These are phyloP conservation scores for Besnoitia besnoiti DNA, from an alignment of 169 alveolate genomes.

Conservation along the genomic window DNA sequence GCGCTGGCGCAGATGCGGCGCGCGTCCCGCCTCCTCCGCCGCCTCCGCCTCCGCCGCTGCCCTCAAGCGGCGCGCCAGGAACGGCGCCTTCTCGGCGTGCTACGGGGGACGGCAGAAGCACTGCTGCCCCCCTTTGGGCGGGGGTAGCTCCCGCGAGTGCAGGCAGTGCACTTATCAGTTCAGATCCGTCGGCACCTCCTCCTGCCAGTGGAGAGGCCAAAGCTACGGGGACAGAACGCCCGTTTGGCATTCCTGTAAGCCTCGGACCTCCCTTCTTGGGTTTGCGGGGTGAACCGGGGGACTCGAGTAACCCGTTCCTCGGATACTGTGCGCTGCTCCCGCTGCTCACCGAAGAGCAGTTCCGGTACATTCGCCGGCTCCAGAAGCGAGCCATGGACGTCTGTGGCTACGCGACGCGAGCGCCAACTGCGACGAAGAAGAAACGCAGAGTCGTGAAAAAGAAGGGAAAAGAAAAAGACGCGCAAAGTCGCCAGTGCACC, in stretches of 20 bases:
- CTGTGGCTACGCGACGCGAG: conserved; percentile 10
- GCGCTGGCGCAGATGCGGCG: neutral
- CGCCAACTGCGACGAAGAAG: neutral
- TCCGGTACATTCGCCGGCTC: conserved; percentile 52
- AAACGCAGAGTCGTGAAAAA: neutral
- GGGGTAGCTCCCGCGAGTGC: neutral
- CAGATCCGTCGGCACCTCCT: neutral
- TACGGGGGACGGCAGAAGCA: neutral
- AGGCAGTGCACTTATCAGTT: neutral
- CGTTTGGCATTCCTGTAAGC: conserved; percentile 15
- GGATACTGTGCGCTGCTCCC: conserved; percentile 66
- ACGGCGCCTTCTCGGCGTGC: neutral
- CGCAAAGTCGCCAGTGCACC: neutral
- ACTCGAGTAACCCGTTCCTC: conserved; percentile 56
- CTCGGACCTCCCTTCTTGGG: conserved; percentile 57
- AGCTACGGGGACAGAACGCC: neutral
- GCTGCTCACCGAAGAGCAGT: conserved; percentile 63
- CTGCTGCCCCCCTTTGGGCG: neutral
- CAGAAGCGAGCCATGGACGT: conserved; percentile 35
- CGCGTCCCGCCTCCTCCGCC: conserved; percentile 23
- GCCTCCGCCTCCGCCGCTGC: no score
- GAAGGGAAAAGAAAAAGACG: neutral
- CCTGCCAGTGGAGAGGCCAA: neutral
- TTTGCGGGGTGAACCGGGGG: conserved; percentile 35
- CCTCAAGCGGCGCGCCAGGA: neutral